Percentiles rank a stretch among this genome's conserved stretches.
These are phyloP conservation scores for Dimargaris verticillata DNA, from an alignment of 192 early-diverging fungal genomes.

Conservation along the genomic window DNA sequence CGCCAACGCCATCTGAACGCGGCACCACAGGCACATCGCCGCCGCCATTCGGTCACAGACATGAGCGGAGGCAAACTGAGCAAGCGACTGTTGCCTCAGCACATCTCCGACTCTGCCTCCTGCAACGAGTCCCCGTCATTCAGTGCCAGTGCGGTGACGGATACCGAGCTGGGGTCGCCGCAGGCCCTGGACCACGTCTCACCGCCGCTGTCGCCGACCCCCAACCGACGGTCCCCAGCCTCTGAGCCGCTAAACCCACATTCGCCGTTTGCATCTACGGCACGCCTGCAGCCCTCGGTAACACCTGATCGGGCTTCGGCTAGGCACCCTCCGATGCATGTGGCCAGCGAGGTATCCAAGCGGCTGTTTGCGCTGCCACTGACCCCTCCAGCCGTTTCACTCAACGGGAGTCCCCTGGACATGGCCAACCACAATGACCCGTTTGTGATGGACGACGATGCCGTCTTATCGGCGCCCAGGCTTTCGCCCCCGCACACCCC, in stretches of 20 bases:
- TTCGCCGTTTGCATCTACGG: not conserved
- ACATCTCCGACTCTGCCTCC: not conserved
- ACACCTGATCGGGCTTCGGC: too few species aligned
- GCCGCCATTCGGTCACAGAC: constrained; percentile 35
- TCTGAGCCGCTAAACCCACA: not conserved
- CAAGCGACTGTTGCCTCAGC: constrained; percentile 10
- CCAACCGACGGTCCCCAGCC: not conserved
- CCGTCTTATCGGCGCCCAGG: not conserved
- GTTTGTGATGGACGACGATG: constrained; percentile 6
- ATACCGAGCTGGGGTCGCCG: not conserved
- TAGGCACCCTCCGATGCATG: too few species aligned
- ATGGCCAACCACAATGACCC: not conserved
- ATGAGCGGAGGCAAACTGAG: constrained; percentile 17
- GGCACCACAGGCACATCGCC: constrained; percentile 20
- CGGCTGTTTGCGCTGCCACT: not conserved
- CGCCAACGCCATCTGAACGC: constrained; percentile 31
- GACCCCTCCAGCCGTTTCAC: not conserved
- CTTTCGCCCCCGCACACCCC: constrained; percentile 10
- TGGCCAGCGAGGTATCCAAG: too few species aligned
- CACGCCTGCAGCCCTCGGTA: too few species aligned
- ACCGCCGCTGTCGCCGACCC: not conserved
- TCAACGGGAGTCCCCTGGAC: not conserved
- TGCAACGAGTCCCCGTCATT: not conserved
- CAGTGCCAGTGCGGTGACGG: constrained; percentile 8
- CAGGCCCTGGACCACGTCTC: not conserved